phyloP scores from a whole-genome alignment of 495 filamentous ascomycete genomes.

The Hypoxylon rickii region DNA sequence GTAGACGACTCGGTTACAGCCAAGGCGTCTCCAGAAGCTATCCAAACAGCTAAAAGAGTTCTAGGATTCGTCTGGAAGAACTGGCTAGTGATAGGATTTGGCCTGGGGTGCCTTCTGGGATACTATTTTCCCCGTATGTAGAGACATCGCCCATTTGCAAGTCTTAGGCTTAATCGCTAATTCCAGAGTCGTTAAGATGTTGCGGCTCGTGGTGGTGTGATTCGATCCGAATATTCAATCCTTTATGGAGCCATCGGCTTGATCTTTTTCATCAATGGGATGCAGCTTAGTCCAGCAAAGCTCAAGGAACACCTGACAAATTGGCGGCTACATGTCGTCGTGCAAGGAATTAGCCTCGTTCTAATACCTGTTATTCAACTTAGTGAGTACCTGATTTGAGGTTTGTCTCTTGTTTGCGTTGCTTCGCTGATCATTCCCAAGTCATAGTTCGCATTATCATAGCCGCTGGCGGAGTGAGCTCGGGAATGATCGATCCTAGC shows the following conservation, averaged over 20 bases:
- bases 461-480: slow-evolving; percentile 46
- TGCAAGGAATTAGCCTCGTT: slow-evolving; percentile 57
- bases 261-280: slow-evolving; percentile 60
- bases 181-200: slow-evolving; percentile 43
- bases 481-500: slow-evolving; percentile 50
- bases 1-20: slow-evolving; percentile 11
- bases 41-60: slow-evolving; percentile 17
- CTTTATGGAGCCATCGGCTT: slow-evolving; percentile 58
- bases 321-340: slow-evolving; percentile 57
- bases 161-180: slow-evolving; percentile 5
- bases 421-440: slow-evolving; percentile 33
- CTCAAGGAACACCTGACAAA: slow-evolving; percentile 54
- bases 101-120: slow-evolving; percentile 53
- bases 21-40: slow-evolving; percentile 22
- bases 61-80: slow-evolving; percentile 52
- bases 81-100: slow-evolving; percentile 62
- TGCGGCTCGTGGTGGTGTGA: slow-evolving; percentile 57
- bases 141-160: neutral
- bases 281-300: slow-evolving; percentile 58
- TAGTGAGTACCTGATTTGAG: slow-evolving; percentile 22
- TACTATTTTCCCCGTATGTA: slow-evolving; percentile 54
- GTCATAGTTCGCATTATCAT: slow-evolving; percentile 55
- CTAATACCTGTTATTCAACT: slow-evolving; percentile 53
- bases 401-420: neutral
- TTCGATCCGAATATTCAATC: slow-evolving; percentile 58